Evolutionary conservation across 805 yeast genomes (phyloP), one percentile per base, ranked within the genome.

Genomic region (Sugiyamaella qingdaonensis): DNA sequence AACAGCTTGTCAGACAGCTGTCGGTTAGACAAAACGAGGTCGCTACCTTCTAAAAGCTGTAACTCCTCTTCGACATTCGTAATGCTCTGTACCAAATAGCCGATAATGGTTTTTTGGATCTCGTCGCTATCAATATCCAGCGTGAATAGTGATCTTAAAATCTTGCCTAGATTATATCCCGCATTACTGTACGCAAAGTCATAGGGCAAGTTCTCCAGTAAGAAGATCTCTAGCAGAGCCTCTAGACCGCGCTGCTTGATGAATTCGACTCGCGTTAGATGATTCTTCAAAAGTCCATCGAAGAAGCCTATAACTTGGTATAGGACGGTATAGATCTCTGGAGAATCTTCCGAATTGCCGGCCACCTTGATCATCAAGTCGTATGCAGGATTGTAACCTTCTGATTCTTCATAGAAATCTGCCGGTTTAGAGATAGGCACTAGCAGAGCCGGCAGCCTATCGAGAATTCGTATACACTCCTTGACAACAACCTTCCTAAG

Each of bases 401-500:
- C 61, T 21, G 57, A 53, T 29, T 59, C 62, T 4, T 19, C n/a
- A 21, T 56, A 52, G 37, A 56, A 55, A n/a, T 48, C 46, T 1
- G 47, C 46, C 14, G 43, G 18, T 10, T 48, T 35, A n/a, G 48
- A 18, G 5, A 53, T 32, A 3, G 53, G 72, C 64, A 1, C 75
- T 71, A 1, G 73, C 73, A 27, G 63, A 57, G 21, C 39, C 9
- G 60, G 59, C 4, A 61, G 21, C 13, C 19, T 34, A 19, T 46
- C 34, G 8, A 61, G 27, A 29, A 61, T 21, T 24, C 52, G 55
- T 10, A 58, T 68, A 46, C 83, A 69, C 49, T 80, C 79, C 2
- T 73, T 68, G 48, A 80, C 67, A 19, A 90, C 80, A 0, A 69
- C 62, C 0, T 86, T 83, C 48, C 86, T 82, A 55, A 89, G 72